These are phyloP conservation scores for Fomitiporia mediterranea DNA, from an alignment of 1,284 basidiomycete genomes.

Conservation along the genomic window DNA sequence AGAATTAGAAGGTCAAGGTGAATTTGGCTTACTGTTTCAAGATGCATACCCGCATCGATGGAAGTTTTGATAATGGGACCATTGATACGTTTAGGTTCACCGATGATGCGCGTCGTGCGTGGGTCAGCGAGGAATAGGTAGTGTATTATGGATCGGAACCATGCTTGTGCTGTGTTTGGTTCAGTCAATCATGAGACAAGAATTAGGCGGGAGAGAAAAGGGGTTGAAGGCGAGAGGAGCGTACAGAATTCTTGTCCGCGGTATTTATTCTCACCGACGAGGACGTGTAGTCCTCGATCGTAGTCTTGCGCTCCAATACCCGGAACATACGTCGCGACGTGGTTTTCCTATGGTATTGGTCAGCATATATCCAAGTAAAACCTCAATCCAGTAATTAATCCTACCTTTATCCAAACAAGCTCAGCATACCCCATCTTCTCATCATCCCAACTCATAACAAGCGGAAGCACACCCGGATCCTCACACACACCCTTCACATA, in stretches of 20 bases:
- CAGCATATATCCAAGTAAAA: background rate
- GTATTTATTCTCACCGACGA: constrained; percentile 47
- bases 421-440: constrained; percentile 52
- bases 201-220: background rate
- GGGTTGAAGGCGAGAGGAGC: constrained; percentile 20
- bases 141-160: constrained; percentile 43
- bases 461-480: constrained; percentile 42
- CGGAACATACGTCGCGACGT: constrained; percentile 38
- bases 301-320: constrained; percentile 38
- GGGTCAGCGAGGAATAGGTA: constrained; percentile 47
- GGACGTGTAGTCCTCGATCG: constrained; percentile 46
- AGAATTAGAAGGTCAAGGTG: background rate
- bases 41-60: constrained; percentile 31
- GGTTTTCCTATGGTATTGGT: constrained; percentile 35
- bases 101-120: constrained; percentile 41
- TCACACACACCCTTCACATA: constrained; percentile 38
- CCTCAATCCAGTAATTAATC: constrained; percentile 24
- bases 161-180: constrained; percentile 36
- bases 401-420: constrained; percentile 47
- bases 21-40: constrained; percentile 31
- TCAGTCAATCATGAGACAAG: background rate
- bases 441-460: constrained; percentile 50
- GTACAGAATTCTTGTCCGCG: constrained; percentile 39
- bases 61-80: constrained; percentile 31
- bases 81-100: constrained; percentile 42